Evolutionary conservation across 1,284 basidiomycete species (phyloP), one percentile per base, ranked within the genome.

Genomic region (Leccinum fallax): DNA sequence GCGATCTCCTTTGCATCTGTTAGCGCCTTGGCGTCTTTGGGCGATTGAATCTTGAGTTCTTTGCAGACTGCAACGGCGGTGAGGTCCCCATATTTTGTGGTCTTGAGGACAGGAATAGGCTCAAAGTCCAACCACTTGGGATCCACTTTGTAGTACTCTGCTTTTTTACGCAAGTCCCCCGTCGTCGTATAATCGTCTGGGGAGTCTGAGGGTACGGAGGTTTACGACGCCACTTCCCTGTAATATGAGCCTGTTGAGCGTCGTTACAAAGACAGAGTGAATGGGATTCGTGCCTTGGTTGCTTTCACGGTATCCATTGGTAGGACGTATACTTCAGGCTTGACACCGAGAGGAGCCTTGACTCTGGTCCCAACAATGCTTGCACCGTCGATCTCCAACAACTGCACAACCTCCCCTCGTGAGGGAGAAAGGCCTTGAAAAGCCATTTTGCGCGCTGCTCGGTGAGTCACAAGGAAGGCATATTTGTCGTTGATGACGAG

Each of bases 271-370:
- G 34, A 62, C 57, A 34, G 55, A 15, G 59, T 13, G 10, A 46
- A 34, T 10, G 34, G 28, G 5, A 16, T 32, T 5, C 52, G 13
- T 61, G 84, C 89, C 84, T 99, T 99, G 69, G 93, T 97, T 26
- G 95, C 86, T 59, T 98, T 84, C 55, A 99, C 95, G 66, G 90
- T 93, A 71, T 99, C 97, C 97, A 99, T 99, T 26, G 97, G 97
- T 64, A 99, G 79, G 48, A 99, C 94, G 74, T 96, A 97, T 30
- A 98, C 94, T 78, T 97, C 90, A 2, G 89, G 85, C 74, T 92
- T 86, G 61, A 95, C 71, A 19, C 89, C 87, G 67, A 94, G 89
- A 3, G 97, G 95, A 2, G 97, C 96, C 68, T 89, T 88, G 76
- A 99, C 89, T 76, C 89, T 95, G 56, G 96, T 93, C 7, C 97